A percentile compares a stretch with the other conserved stretches of the same genome.
Evolutionary conservation across 768 basidiomycete species (phyloP).

Genomic region (Hysterangium stoloniferum): DNA sequence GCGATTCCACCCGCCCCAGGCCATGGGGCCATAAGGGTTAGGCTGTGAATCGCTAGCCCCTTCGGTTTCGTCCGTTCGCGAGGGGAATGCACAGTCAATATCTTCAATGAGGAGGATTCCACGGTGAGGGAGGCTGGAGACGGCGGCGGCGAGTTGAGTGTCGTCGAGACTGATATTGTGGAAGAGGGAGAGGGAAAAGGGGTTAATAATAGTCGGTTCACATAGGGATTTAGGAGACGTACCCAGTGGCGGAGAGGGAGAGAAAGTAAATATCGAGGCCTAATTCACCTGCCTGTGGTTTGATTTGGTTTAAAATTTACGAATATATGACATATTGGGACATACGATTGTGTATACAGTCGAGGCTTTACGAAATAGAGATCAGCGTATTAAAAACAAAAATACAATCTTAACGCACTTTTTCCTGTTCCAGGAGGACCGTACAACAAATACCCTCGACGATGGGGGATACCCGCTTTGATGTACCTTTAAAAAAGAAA

Average conservation of each 20-base stretch:
- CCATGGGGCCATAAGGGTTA: conserved; percentile 13
- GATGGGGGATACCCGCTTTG: conserved; percentile 49
- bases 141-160: conserved; percentile 36
- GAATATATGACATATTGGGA: background rate
- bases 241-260: conserved; percentile 43
- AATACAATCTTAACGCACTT: conserved; percentile 29
- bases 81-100: conserved; percentile 52
- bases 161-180: conserved; percentile 38
- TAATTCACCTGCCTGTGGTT: conserved; percentile 16
- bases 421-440: conserved; percentile 60
- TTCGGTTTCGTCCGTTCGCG: conserved; percentile 34
- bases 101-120: conserved; percentile 53
- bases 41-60: conserved; percentile 2
- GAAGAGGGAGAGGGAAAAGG: background rate
- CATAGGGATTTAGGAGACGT: too few species aligned
- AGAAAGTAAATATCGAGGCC: conserved; percentile 30
- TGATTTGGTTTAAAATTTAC: background rate
- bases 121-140: conserved; percentile 40
- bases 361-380: conserved; percentile 1
- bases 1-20: background rate
- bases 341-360: conserved; percentile 47
- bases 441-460: conserved; percentile 48
- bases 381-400: conserved; percentile 10
- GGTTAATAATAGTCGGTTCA: background rate
- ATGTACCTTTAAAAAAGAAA: conserved; percentile 11